These are phyloP conservation scores for Hansenula sp. DNA, from an alignment of 1,139 yeast species.

Conservation along the genomic window DNA sequence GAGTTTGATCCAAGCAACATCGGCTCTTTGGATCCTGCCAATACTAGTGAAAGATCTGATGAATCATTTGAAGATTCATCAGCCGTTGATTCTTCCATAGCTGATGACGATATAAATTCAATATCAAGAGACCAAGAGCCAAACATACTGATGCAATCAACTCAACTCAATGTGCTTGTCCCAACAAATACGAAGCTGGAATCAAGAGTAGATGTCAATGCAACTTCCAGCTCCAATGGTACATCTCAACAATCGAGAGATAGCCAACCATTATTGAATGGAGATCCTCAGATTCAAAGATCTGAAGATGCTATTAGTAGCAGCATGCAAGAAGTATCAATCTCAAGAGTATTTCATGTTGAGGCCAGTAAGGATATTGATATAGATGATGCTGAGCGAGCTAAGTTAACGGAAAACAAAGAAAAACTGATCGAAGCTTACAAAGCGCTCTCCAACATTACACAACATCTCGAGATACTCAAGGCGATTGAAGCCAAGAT, in stretches of 20 bases:
- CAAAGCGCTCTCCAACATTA: too few relatives aligned
- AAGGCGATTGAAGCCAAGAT: too few relatives aligned
- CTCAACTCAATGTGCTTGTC: background rate
- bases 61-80: background rate
- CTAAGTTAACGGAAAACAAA: too few relatives aligned
- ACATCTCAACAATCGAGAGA: background rate
- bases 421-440: too few relatives aligned
- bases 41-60: background rate
- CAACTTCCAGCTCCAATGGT: background rate
- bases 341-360: too few relatives aligned
- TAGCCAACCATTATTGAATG: background rate
- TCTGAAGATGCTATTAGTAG: too few relatives aligned
- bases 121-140: background rate
- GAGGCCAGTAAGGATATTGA: too few relatives aligned
- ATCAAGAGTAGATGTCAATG: background rate
- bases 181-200: background rate
- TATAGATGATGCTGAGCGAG: too few relatives aligned
- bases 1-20: background rate
- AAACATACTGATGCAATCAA: background rate
- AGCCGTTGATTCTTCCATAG: background rate
- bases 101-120: background rate
- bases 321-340: too few relatives aligned
- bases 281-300: too few relatives aligned
- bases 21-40: too few relatives aligned
- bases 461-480: too few relatives aligned